These are phyloP conservation scores for Fusarium mundagurra DNA, from an alignment of 2,329 filamentous ascomycete species.

Conservation along the genomic window DNA sequence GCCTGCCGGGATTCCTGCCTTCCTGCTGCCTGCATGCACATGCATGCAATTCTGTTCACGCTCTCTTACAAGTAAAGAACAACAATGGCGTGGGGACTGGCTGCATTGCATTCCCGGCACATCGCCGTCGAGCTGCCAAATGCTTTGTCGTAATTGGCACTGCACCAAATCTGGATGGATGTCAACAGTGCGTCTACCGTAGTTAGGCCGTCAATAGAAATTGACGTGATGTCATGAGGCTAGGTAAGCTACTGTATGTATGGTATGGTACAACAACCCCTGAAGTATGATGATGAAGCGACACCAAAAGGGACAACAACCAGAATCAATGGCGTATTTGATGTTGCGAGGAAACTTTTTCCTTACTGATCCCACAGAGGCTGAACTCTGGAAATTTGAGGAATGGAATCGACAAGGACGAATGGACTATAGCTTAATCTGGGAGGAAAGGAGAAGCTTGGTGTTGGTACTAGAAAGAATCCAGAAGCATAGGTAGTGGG, in stretches of 20 bases:
- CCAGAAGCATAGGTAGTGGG: constrained; percentile 25
- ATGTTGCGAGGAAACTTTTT: neutral
- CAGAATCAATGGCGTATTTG: neutral
- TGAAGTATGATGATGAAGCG: constrained; percentile 1
- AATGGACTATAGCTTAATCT: constrained; percentile 14
- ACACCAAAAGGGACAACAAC: neutral
- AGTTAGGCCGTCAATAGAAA: neutral
- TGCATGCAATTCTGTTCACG: neutral
- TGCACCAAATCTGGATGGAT: neutral
- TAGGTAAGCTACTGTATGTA: neutral
- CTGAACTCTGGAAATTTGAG: constrained; percentile 4
- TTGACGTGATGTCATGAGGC: constrained; percentile 15
- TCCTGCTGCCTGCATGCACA: constrained; percentile 1
- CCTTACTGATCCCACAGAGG: neutral
- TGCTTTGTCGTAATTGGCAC: neutral
- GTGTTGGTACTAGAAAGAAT: constrained; percentile 22
- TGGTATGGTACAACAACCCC: neutral
- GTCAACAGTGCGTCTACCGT: constrained; percentile 1
- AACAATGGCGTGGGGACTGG: constrained; percentile 14
- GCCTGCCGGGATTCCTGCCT: neutral
- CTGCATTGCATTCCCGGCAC: constrained; percentile 33
- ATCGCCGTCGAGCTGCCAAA: constrained; percentile 12
- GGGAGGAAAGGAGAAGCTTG: constrained; percentile 15
- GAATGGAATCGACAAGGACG: constrained; percentile 31
- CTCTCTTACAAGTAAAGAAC: neutral